phyloP scores from a whole-genome alignment of 2,329 filamentous ascomycete genomes.

The Aspergillus fischeri region DNA sequence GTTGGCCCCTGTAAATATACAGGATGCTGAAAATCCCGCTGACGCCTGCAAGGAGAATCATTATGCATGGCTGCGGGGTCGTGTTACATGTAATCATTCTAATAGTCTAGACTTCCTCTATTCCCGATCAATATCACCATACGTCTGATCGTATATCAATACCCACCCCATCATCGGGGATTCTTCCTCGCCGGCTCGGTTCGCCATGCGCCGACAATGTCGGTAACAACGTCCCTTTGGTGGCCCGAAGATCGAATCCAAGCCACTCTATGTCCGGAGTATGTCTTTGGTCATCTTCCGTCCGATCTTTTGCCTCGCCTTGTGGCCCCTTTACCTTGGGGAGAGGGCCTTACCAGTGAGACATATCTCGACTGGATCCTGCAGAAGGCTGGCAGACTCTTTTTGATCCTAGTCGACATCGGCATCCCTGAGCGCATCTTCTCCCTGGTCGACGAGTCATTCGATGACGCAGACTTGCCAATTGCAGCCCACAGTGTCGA shows the following conservation, averaged over 20 bases:
- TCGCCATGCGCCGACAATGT: constrained; percentile 22
- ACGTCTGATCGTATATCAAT: constrained; percentile 6
- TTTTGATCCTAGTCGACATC: constrained; percentile 56
- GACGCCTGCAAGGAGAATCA: not conserved
- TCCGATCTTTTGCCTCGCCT: constrained; percentile 34
- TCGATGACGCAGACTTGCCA: constrained; percentile 60
- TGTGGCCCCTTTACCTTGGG: constrained; percentile 38
- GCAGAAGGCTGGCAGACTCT: constrained; percentile 53
- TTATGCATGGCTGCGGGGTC: not conserved
- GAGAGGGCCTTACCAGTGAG: constrained; percentile 44
- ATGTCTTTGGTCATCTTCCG: constrained; percentile 34
- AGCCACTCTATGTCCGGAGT: constrained; percentile 40
- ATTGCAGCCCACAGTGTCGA: constrained; percentile 53
- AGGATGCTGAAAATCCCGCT: not conserved
- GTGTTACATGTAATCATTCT: not conserved
- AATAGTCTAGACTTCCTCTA: not conserved
- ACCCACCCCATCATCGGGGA: not conserved
- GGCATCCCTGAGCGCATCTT: constrained; percentile 63
- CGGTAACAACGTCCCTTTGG: constrained; percentile 34
- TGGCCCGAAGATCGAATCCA: constrained; percentile 46
- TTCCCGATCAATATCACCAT: not conserved
- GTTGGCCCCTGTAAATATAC: not conserved
- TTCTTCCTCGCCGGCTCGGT: constrained; percentile 2
- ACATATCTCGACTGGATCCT: constrained; percentile 63
- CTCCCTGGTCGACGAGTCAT: constrained; percentile 56